Evolutionary conservation across 2,329 filamentous ascomycete genomes (phyloP).

Genomic region (Botrytis elliptica): DNA sequence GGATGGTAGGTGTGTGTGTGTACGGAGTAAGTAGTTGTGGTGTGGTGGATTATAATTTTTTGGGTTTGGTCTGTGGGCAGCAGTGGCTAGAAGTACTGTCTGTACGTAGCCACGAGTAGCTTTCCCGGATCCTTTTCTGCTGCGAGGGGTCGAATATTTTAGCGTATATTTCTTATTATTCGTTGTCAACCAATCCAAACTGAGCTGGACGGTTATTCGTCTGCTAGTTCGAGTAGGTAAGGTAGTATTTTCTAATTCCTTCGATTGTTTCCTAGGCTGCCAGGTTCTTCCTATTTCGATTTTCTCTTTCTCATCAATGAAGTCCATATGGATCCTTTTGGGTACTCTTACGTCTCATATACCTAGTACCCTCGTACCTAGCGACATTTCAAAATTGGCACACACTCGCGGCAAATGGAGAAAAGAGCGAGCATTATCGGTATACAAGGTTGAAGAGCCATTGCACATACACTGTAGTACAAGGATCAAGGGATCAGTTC

Average conservation of each 20-base stretch:
- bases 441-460: not conserved
- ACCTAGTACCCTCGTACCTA: not conserved
- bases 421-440: not conserved
- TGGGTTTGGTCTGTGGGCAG: not conserved
- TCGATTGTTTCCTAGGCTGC: constrained; percentile 7
- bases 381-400: not conserved
- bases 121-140: constrained; percentile 14
- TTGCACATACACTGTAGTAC: not conserved
- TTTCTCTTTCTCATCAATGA: not conserved
- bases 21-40: not conserved
- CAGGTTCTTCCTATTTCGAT: constrained; percentile 4
- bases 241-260: not conserved
- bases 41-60: not conserved
- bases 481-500: constrained; percentile 1
- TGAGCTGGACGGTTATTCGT: not conserved
- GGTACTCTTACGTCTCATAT: not conserved
- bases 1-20: not conserved
- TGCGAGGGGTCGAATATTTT: constrained; percentile 16
- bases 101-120: not conserved
- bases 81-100: not conserved
- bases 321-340: constrained; percentile 4
- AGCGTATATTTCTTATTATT: constrained; percentile 6
- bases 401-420: constrained; percentile 8
- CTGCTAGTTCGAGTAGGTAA: constrained; percentile 4
- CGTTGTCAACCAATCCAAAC: constrained; percentile 6